Conservation (phyloP, 192 early-diverging fungal species). For the Mortierella alpina region DNA sequence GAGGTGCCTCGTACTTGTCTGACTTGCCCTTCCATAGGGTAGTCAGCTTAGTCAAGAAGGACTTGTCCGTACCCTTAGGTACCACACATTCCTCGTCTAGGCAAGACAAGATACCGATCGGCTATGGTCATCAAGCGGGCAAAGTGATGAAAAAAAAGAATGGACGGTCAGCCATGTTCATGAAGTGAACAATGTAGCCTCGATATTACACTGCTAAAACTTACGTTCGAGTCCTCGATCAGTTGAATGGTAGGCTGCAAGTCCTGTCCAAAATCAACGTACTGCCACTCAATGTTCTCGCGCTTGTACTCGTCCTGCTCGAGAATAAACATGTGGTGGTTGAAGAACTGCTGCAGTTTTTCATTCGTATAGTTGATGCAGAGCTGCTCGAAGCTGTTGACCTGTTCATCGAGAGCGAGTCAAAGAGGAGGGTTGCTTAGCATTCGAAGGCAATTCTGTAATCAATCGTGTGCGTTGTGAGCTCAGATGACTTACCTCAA, state of each 20-base stretch:
- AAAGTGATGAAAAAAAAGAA: neutral
- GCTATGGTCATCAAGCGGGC: constrained; percentile 53
- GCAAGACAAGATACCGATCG: constrained; percentile 95
- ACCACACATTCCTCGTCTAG: constrained; percentile 99
- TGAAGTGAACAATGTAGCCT: neutral
- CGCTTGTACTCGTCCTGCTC: constrained; percentile 98
- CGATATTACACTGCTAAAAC: neutral
- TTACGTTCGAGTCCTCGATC: constrained; percentile 94
- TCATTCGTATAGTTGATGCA: constrained; percentile 99
- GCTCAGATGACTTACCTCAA: constrained; percentile 70
- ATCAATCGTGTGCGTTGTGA: neutral
- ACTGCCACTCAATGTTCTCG: constrained; percentile 98
- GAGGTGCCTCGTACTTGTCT: constrained; percentile 86
- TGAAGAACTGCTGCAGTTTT: constrained; percentile 98
- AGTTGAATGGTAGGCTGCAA: constrained; percentile 98
- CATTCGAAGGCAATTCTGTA: neutral
- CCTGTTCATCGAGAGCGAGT: constrained; percentile 46
- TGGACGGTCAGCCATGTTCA: neutral
- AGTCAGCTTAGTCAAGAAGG: constrained; percentile 93
- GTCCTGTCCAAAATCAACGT: constrained; percentile 97
- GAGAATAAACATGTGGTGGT: constrained; percentile 98
- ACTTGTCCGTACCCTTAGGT: constrained; percentile 94
- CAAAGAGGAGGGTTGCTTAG: neutral
- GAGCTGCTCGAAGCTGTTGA: constrained; percentile 98
- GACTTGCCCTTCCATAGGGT: constrained; percentile 89